These are phyloP conservation scores for Diaporthe capsici DNA, from an alignment of 2,329 filamentous ascomycete species.

Conservation along the genomic window DNA sequence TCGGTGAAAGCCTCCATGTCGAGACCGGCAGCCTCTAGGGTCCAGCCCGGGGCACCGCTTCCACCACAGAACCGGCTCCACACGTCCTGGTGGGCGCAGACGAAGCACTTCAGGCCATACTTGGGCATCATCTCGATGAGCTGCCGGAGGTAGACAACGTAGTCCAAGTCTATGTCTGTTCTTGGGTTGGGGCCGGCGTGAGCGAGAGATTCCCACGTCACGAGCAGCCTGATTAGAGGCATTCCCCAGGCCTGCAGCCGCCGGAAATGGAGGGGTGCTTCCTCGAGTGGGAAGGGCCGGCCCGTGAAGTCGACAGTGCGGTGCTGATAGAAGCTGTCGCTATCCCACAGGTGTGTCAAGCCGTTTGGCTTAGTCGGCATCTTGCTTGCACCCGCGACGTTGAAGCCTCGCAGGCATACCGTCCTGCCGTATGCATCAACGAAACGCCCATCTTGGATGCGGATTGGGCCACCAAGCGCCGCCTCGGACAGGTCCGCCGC, in stretches of 20 bases:
- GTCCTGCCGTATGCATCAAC: slow-evolving; percentile 54
- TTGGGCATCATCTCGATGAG: slow-evolving; percentile 55
- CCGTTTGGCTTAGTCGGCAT: slow-evolving; percentile 54
- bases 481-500: slow-evolving; percentile 54
- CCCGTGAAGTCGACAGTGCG: slow-evolving; percentile 56
- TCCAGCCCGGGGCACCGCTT: slow-evolving; percentile 59
- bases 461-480: slow-evolving; percentile 51
- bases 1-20: slow-evolving; percentile 53
- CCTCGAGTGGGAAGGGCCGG: slow-evolving; percentile 54
- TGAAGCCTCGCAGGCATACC: slow-evolving; percentile 57
- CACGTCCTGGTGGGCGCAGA: slow-evolving; percentile 60
- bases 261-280: slow-evolving; percentile 56
- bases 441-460: slow-evolving; percentile 50
- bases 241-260: slow-evolving; percentile 56
- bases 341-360: slow-evolving; percentile 53
- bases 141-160: slow-evolving; percentile 54
- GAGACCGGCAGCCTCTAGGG: slow-evolving; percentile 57
- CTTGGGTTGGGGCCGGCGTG: slow-evolving; percentile 51
- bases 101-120: slow-evolving; percentile 57
- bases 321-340: slow-evolving; percentile 57
- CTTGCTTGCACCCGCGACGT: slow-evolving; percentile 58
- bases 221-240: slow-evolving; percentile 56
- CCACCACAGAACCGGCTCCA: slow-evolving; percentile 60
- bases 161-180: slow-evolving; percentile 55
- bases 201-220: slow-evolving; percentile 59